Conservation (phyloP, 495 filamentous ascomycete genomes). For the Aspergillus asperescens region DNA sequence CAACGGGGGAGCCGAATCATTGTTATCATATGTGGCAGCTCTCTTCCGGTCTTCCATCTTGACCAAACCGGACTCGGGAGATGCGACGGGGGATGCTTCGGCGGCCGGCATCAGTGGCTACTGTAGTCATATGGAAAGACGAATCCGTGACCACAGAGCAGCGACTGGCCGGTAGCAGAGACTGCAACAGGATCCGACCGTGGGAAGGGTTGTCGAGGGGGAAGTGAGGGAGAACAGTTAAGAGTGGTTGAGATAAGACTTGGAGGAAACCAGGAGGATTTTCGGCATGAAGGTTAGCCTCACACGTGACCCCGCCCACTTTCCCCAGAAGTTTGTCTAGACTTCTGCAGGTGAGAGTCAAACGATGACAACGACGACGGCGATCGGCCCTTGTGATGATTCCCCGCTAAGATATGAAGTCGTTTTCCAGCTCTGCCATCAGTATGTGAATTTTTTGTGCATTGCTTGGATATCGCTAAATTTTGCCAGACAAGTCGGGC, state of each 20-base stretch:
- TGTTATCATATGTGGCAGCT: constrained; percentile 65
- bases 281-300: constrained; percentile 36
- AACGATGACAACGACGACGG: constrained; percentile 4
- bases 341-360: constrained; percentile 7
- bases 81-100: constrained; percentile 62
- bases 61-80: constrained; percentile 64
- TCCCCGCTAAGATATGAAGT: constrained; percentile 38
- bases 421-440: constrained; percentile 54
- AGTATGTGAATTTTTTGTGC: constrained; percentile 35
- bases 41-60: constrained; percentile 99
- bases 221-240: constrained; percentile 26
- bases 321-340: constrained; percentile 24
- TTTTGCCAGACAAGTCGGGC: constrained; percentile 45
- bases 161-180: constrained; percentile 31
- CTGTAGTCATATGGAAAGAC: constrained; percentile 29
- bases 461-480: background rate
- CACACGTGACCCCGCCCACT: constrained; percentile 36
- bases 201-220: constrained; percentile 16
- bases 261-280: constrained; percentile 38
- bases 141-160: constrained; percentile 39
- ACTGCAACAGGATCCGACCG: constrained; percentile 30
- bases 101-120: constrained; percentile 75
- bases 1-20: constrained; percentile 73
- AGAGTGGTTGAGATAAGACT: constrained; percentile 27
- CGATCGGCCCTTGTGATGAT: constrained; percentile 20